Percentiles rank a stretch among this genome's conserved stretches.
phyloP scores from a whole-genome alignment of 352 stramenopile genomes.

The Vaucheria bursata region DNA sequence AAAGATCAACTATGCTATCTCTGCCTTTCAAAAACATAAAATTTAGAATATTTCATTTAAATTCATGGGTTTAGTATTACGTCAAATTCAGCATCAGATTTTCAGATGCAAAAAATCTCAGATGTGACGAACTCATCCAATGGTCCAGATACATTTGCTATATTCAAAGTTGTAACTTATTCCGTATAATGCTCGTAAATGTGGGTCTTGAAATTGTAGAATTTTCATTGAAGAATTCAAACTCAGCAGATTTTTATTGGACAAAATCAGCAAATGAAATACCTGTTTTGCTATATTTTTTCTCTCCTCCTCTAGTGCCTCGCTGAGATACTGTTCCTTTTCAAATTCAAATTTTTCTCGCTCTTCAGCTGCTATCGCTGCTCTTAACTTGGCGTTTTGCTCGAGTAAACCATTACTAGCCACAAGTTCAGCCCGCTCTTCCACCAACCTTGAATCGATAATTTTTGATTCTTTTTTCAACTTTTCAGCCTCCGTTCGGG shows the following conservation, averaged over 20 bases:
- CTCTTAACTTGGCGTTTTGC: constrained; percentile 52
- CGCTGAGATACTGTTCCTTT: constrained; percentile 16
- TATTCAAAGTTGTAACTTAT: not conserved
- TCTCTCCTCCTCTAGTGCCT: not conserved
- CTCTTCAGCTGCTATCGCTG: constrained; percentile 55
- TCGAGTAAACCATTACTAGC: constrained; percentile 50
- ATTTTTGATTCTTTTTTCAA: constrained; percentile 47
- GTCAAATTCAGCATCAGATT: too few relatives aligned
- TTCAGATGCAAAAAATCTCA: too few relatives aligned
- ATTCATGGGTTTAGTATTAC: too few relatives aligned
- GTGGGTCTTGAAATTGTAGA: not conserved
- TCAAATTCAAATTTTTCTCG: constrained; percentile 43
- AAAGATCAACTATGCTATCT: too few relatives aligned
- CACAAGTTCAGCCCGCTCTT: constrained; percentile 52
- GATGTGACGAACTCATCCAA: too few relatives aligned
- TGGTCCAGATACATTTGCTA: too few relatives aligned
- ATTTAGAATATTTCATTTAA: too few relatives aligned
- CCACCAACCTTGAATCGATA: constrained; percentile 47
- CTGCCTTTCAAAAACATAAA: too few relatives aligned
- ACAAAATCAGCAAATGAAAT: too few relatives aligned
- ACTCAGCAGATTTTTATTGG: not conserved
- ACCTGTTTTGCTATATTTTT: constrained; percentile 11
- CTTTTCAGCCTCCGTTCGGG: constrained; percentile 23
- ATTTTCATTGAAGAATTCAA: not conserved
- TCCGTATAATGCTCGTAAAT: not conserved